Base-by-base conservation (phyloP, 345 rosid species). In the Raphanus raphanistrum region DNA sequence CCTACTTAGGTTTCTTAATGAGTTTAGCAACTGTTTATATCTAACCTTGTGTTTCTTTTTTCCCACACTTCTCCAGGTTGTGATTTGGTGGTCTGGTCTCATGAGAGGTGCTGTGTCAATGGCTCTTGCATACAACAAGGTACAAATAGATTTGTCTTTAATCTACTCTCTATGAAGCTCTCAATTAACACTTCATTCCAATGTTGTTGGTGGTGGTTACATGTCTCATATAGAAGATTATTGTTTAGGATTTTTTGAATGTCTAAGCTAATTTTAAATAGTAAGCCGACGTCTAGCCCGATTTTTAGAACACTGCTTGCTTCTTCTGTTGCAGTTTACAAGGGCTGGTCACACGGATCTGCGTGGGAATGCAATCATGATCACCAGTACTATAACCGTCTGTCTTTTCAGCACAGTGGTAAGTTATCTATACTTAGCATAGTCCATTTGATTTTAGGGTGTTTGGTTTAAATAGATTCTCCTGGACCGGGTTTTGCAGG, bases 21-120 rank as follows among this genome's bases (percentile, higher is more conserved):
- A n/a, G 52, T 68, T 5, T 29, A 52, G 11, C 11, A 11, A 3
- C 5, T 54, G 21, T 26, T 67, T 61, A 50, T 60, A 41, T 21
- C 17, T 70, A 5, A n/a, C n/a, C n/a, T n/a, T 32, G 55, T 58
- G n/a, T 26, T 31, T n/a, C n/a, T n/a, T n/a, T n/a, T 73, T 52
- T 54, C 32, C 25, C 43, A 41, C 2, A 35, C 29, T 71, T 9
- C 15, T 82, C 66, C 59, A 91, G 99, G 60, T 95, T 68, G 86
- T 93, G 8, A 90, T 96, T 72, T 96, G 99, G 99, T 96, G 99
- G 99, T 88, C 99, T 80, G 98, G 99, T 77, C 96, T 93, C 55
- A 96, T 96, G 99, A 87, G 99, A 84, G 99, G 99, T 74, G 99
- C 99, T 16, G 99, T 95, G 5, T 95, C 99, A 2, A 95, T 95